Evolutionary conservation across 23 red algal genomes (phyloP), one percentile per base, ranked within the genome.

Genomic region (Gracilaria gracilis): DNA sequence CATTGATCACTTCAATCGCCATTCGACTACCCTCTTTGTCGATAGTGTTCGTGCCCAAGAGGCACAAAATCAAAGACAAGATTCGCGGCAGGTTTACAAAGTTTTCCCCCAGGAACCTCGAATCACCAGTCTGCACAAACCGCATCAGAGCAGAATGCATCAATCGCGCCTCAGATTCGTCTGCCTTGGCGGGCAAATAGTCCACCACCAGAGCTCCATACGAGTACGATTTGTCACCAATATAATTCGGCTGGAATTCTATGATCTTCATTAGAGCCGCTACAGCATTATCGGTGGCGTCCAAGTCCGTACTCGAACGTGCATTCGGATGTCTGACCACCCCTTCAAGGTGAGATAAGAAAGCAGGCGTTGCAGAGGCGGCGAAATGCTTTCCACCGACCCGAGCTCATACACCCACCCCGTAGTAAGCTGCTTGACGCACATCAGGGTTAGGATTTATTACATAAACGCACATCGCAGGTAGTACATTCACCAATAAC

Each of bases 281-380:
- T 54, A 95, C 74, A 15, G 95, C 93, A 38, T 99, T 99, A 57
- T 99, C 97, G 2, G 97, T 89, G 13, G 97, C 89, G 29, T 75
- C 31, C 54, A 81, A 91, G 21, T 29, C 47, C 40, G 28, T 73
- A n/a, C 94, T 89, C 23, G 55, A 64, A 27, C 88, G 86, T 34
- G 93, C 48, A 59, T 91, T 80, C 42, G 84, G 92, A 42, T 80
- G 77, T 38, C 67, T 36, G 55, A 95, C 78, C 46, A 95, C 53
- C 9, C 78, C 51, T 65, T 96, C 86, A 29, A 94, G 74, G 29
- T 93, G 38, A 16, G 39, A 15, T 12, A 81, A 39, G 17, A 90
- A 29, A 50, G 55, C 38, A 29, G 53, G 48, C 19, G 67, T 76
- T n/a, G 84, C 89, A 40, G 64, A 33, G 11, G 33, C 35, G 14